phyloP scores from a whole-genome alignment of 2,329 filamentous ascomycete genomes.

The Coniosporium tulheliwenetii region DNA sequence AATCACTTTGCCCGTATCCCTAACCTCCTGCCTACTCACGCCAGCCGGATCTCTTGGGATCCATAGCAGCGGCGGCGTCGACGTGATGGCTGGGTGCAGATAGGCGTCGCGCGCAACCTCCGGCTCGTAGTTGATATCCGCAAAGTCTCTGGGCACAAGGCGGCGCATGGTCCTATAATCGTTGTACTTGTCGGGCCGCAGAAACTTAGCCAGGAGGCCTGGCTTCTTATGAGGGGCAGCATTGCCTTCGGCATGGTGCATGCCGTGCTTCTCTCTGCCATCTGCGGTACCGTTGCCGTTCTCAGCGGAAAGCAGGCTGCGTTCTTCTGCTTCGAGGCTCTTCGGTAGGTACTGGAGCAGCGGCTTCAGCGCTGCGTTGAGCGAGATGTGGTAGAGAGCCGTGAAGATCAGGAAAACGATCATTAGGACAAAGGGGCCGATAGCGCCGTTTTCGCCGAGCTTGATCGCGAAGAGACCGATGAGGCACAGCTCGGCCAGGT shows the following conservation, averaged over 20 bases:
- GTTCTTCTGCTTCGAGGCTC: constrained; percentile 20
- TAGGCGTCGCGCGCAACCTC: constrained; percentile 54
- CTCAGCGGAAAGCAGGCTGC: constrained; percentile 10
- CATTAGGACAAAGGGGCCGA: constrained; percentile 61
- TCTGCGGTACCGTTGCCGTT: constrained; percentile 9
- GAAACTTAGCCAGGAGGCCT: constrained; percentile 49
- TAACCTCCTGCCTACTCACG: constrained; percentile 62
- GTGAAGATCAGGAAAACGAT: constrained; percentile 62
- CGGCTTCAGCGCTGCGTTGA: constrained; percentile 60
- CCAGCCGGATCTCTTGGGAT: constrained; percentile 63
- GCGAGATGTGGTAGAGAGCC: constrained; percentile 55
- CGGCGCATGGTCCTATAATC: constrained; percentile 57
- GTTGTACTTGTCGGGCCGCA: constrained; percentile 63
- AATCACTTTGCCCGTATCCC: constrained; percentile 54
- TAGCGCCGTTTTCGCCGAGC: constrained; percentile 31
- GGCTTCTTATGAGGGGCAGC: constrained; percentile 30
- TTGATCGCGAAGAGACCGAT: constrained; percentile 67
- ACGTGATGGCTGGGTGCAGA: constrained; percentile 53
- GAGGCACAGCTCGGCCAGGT: constrained; percentile 67
- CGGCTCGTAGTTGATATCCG: constrained; percentile 42
- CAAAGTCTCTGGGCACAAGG: constrained; percentile 45
- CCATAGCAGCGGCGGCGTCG: constrained; percentile 59
- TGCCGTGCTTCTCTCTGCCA: constrained; percentile 13
- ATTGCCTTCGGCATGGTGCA: constrained; percentile 19
- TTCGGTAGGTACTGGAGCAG: constrained; percentile 62